Percentiles rank a stretch among this genome's conserved stretches.
Evolutionary conservation across 345 rosid species (phyloP).

Genomic region (Pseudoturritis turrita): DNA sequence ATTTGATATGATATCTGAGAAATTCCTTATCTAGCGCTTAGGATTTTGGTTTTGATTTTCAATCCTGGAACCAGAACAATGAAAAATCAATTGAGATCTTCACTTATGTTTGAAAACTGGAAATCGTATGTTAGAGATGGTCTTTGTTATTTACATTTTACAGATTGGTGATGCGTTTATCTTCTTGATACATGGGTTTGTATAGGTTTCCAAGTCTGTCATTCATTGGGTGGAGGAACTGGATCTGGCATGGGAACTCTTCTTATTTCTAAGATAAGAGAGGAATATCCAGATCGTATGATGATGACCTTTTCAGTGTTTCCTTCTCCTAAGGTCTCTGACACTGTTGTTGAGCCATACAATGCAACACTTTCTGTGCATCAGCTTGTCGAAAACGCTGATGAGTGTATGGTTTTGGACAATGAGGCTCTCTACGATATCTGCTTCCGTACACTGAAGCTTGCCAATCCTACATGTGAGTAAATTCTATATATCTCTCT

Average conservation of each 20-base stretch:
- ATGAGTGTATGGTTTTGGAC: slow-evolving; percentile 40
- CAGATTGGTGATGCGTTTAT: background rate
- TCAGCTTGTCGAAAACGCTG: slow-evolving; percentile 41
- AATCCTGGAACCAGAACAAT: background rate
- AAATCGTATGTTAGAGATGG: background rate
- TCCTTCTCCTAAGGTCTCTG: slow-evolving; percentile 43
- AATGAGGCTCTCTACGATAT: slow-evolving; percentile 42
- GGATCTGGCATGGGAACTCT: slow-evolving; percentile 44
- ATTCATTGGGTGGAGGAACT: slow-evolving; percentile 42
- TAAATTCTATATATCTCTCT: background rate
- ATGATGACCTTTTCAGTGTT: slow-evolving; percentile 40
- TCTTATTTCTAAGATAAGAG: slow-evolving; percentile 36
- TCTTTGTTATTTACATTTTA: background rate
- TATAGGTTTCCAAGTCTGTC: slow-evolving; percentile 41
- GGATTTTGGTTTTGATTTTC: background rate
- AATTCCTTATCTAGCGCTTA: background rate
- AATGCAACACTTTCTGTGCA: slow-evolving; percentile 40
- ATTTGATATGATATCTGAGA: background rate
- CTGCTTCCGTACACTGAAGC: slow-evolving; percentile 41
- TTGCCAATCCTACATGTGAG: slow-evolving; percentile 38
- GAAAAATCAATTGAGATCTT: background rate
- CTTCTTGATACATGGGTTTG: background rate
- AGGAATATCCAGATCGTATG: slow-evolving; percentile 41
- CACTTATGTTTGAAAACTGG: background rate
- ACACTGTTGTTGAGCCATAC: slow-evolving; percentile 42